phyloP scores from a whole-genome alignment of 768 basidiomycete species.

The Gautieria morchelliformis region DNA sequence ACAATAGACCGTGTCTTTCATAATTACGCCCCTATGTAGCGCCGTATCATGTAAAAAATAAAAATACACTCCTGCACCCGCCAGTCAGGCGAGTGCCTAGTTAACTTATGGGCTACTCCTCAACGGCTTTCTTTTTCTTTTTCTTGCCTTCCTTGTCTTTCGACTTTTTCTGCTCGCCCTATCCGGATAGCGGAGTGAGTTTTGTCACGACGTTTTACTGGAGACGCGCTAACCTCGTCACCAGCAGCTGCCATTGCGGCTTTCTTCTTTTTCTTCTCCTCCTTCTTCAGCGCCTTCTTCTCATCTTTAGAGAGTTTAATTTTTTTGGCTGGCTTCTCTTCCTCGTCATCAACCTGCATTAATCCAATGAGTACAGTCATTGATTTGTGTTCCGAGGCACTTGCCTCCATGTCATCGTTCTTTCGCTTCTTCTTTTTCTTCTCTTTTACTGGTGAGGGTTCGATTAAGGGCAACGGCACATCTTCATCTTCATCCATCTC shows the following conservation, averaged over 20 bases:
- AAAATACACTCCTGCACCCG: no score
- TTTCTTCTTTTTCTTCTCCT: constrained; percentile 37
- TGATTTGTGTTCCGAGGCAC: not conserved
- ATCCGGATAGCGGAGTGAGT: not conserved
- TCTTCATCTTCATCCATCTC: constrained; percentile 40
- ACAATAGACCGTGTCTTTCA: no score
- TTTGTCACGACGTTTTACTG: constrained; percentile 4
- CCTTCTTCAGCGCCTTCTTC: constrained; percentile 65
- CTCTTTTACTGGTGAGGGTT: constrained; percentile 37
- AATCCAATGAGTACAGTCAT: constrained; percentile 25
- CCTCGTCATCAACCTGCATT: constrained; percentile 30
- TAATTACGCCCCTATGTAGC: no score
- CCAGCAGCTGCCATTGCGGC: constrained; percentile 18
- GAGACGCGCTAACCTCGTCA: constrained; percentile 26
- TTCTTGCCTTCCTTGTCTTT: constrained; percentile 12
- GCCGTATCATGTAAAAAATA: not conserved
- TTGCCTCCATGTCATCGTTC: constrained; percentile 53
- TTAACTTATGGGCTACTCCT: not conserved
- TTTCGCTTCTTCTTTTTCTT: constrained; percentile 64
- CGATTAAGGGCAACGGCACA: constrained; percentile 49
- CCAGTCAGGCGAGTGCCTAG: no score
- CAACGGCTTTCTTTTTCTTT: constrained; percentile 7
- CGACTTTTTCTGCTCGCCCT: constrained; percentile 9
- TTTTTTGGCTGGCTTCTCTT: constrained; percentile 54
- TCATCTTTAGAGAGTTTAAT: constrained; percentile 75